Evolutionary conservation across 768 basidiomycete species (phyloP).

Genomic region (Kwoniella sp.): DNA sequence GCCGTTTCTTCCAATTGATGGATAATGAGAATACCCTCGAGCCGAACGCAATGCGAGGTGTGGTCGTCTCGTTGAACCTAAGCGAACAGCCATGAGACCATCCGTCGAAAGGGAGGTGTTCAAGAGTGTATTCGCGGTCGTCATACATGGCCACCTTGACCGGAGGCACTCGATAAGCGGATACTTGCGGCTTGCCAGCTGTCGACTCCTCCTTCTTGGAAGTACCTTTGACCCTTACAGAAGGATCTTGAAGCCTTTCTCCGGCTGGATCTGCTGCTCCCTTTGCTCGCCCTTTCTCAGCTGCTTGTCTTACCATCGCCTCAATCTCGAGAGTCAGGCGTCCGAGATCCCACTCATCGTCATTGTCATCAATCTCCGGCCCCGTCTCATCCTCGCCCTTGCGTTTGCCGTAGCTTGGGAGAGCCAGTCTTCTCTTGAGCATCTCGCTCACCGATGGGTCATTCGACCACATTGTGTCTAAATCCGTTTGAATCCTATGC

Average conservation of each 20-base stretch:
- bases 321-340: too few relatives aligned
- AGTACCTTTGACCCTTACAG: too few relatives aligned
- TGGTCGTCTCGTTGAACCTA: neutral
- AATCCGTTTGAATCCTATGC: neutral
- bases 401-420: neutral
- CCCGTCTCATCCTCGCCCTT: neutral
- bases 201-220: neutral
- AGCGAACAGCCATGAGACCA: neutral
- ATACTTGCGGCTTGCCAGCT: neutral
- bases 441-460: neutral
- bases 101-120: neutral
- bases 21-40: neutral
- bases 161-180: too few relatives aligned
- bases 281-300: neutral
- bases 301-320: too few relatives aligned
- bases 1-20: too few relatives aligned
- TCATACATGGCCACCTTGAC: too few relatives aligned
- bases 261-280: too few relatives aligned
- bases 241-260: too few relatives aligned
- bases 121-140: too few relatives aligned
- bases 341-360: too few relatives aligned
- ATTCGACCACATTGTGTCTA: neutral
- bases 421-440: neutral
- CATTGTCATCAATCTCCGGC: neutral
- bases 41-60: neutral